phyloP scores from a whole-genome alignment of 352 stramenopile species.

The Pythium brachiatum region DNA sequence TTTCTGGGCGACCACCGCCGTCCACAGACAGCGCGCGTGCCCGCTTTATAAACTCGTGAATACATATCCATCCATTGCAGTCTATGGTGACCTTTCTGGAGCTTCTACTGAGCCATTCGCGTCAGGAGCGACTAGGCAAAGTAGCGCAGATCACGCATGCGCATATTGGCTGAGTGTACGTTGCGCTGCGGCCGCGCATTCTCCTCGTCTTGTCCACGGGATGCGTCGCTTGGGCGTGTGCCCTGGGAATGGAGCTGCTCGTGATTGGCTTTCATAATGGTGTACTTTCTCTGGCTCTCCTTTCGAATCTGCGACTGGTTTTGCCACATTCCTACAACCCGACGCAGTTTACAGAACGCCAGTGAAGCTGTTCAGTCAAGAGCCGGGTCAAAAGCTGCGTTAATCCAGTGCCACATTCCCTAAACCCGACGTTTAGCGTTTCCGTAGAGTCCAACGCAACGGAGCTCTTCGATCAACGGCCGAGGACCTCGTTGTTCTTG shows the following conservation, averaged over 20 bases:
- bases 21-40: slow-evolving; percentile 17
- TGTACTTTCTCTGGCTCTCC: neutral
- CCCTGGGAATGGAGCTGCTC: neutral
- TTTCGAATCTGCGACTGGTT: neutral
- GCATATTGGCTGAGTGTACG: neutral
- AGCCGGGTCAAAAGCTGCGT: neutral
- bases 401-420: slow-evolving; percentile 9
- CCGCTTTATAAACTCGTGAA: neutral
- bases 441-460: slow-evolving; percentile 2
- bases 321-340: slow-evolving; percentile 12
- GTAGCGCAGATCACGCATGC: neutral
- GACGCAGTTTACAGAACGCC: slow-evolving; percentile 2
- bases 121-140: neutral
- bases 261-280: neutral
- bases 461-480: neutral
- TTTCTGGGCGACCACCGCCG: slow-evolving; percentile 10
- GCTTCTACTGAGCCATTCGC: neutral
- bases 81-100: neutral
- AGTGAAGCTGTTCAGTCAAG: neutral
- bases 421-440: neutral
- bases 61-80: neutral
- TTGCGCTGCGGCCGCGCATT: neutral
- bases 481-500: no score
- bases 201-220: neutral
- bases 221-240: neutral